Evolutionary conservation across 371 early-diverging fungal genomes (phyloP), one percentile per base, ranked within the genome.

Genomic region (Dipsacomyces acuminosporus): DNA sequence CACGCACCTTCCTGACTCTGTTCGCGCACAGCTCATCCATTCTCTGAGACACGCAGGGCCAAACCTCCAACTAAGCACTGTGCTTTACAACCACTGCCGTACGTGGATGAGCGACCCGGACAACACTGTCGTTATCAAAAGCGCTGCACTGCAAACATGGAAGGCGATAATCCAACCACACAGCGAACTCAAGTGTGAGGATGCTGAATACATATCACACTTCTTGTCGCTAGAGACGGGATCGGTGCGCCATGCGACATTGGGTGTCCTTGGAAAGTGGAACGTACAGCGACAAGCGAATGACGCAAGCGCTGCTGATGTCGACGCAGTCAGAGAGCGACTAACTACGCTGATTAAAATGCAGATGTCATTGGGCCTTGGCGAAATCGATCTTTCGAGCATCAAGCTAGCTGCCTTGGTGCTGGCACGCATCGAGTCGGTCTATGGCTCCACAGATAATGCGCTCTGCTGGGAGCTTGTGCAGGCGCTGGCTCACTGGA

Each of bases 11-110:
- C 57, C 46, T 2, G 65, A 59, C 25, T 33, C 62, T 3, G 62
- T 59, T n/a, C 61, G 71, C 2, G 56, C 58, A 19, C 71, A 62
- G 22, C 48, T 71, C 15, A 69, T 71, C 21, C 55, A 45, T 30
- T 71, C 71, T n/a, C 58, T 71, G 11, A 43, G 41, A n/a, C 71
- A 71, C 23, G 71, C 71, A 1, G 66, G 61, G 18, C 41, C 56
- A 2, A 59, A 49, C 35, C 56, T 70, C 14, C 60, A 59, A 35
- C 62, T 70, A 7, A 59, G 70, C 51, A 42, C 40, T 4, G 23
- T 48, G 18, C 70, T 70, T 8, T 64, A 64, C 13, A 25, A 40
- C n/a, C 46, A 54, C 25, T 64, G 70, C 48, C 53, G 60, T 25
- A 20, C 43, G 18, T 70, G 70, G 70, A 36, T 50, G 11, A 33